Base-by-base conservation (phyloP, 768 basidiomycete species). In the Coprinellus aureogranulatus region DNA sequence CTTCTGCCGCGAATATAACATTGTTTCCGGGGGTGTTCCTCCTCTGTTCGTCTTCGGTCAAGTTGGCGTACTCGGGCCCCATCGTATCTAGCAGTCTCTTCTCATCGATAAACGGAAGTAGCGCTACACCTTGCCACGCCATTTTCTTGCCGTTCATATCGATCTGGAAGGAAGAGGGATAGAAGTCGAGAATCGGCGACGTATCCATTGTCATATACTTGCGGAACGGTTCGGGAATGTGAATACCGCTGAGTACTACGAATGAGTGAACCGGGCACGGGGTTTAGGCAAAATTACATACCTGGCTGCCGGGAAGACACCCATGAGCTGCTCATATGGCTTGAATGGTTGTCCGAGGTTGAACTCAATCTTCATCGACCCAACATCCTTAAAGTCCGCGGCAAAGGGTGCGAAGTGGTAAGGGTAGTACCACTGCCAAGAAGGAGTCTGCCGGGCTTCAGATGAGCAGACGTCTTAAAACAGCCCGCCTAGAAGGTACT, bases 61-160 rank as follows among this genome's bases (percentile, higher is more conserved):
- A 79, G 47, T 83, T 84, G 51, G 78, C 73, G 68, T 89, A 89
- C 60, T 76, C 79, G 12, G 77, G 69, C 8, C 78, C 82, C 89
- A 99, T 93, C 3, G 94, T 92, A 31, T 84, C 87, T 54, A 98
- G 75, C 25, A 99, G 74, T 31, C 94, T 83, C 55, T 80, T 81
- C 69, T 87, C 81, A 67, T 98, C 92, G 61, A 99, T 98, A 77
- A 98, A 99, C 0, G 97, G 95, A 22, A 99, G 77, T 9, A 99
- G 77, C 0, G 97, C 95, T 55, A 99, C 94, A 54, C 97, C 97
- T 72, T 99, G 96, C 97, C 97, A 99, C 6, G 91, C 81, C 95
- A 98, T 98, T 74, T 90, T 92, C 77, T 98, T 98, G 58, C 97
- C 97, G 67, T 99, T 99, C 97, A 99, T 99, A 72, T 99, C 97